phyloP scores from a whole-genome alignment of 1,284 basidiomycete species.

The Singerocomus rubriflavus region DNA sequence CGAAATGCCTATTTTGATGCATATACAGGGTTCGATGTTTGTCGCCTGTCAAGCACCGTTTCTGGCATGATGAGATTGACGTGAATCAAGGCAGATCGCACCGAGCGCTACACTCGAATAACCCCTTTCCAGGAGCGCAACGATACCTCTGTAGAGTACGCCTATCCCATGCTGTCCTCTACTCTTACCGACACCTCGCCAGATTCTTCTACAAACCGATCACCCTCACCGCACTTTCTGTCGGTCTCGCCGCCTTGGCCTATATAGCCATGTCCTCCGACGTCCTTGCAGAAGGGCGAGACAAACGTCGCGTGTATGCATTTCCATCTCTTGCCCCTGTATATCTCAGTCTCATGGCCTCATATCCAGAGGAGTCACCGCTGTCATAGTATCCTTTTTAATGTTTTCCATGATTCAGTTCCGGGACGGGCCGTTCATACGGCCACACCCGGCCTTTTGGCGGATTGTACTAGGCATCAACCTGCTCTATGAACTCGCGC shows the following conservation, averaged over 20 bases:
- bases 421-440: conserved; percentile 77
- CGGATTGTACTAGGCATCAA: conserved; percentile 72
- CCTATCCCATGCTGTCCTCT: conserved; percentile 10
- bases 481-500: conserved; percentile 72
- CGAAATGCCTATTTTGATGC: conserved; percentile 3
- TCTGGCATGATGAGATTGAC: conserved; percentile 16
- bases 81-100: conserved; percentile 63
- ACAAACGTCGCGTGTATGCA: conserved; percentile 74
- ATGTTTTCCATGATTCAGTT: conserved; percentile 83
- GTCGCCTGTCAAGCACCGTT: conserved; percentile 19
- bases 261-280: conserved; percentile 79
- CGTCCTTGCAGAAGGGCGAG: conserved; percentile 72
- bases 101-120: conserved; percentile 76
- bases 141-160: conserved; percentile 79
- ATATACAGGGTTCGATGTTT: conserved; percentile 47
- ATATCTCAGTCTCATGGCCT: conserved; percentile 12
- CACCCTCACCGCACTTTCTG: conserved; percentile 66
- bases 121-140: conserved; percentile 76
- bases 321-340: conserved; percentile 6
- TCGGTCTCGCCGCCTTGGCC: conserved; percentile 62
- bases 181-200: not conserved
- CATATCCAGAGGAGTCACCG: conserved; percentile 60
- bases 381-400: conserved; percentile 65
- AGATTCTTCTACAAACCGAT: conserved; percentile 84
- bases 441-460: conserved; percentile 77